Evolutionary conservation across 1,139 yeast genomes (phyloP).

Genomic region (Nakaseomyces bracarensis): DNA sequence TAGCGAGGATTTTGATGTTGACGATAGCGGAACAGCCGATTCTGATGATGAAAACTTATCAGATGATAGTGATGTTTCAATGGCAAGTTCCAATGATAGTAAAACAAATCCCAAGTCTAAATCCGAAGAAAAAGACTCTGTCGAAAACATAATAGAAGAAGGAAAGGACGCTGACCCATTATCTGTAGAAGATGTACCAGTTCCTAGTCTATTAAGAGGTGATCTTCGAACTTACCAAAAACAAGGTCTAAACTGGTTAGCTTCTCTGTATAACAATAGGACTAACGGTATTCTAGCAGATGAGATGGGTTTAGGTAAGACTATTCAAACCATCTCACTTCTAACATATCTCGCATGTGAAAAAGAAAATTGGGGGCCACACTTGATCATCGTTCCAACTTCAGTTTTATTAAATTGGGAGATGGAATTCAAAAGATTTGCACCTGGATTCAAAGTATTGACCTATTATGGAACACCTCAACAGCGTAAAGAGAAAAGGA

Average conservation of each 20-base stretch:
- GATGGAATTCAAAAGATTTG: slow-evolving; percentile 97
- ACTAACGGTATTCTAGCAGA: slow-evolving; percentile 97
- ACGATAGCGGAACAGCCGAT: slow-evolving; percentile 19
- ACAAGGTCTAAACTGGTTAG: slow-evolving; percentile 95
- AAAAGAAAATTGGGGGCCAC: slow-evolving; percentile 96
- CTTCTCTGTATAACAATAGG: slow-evolving; percentile 81
- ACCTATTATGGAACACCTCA: slow-evolving; percentile 98
- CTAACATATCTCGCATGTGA: slow-evolving; percentile 86
- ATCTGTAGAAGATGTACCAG: slow-evolving; percentile 64
- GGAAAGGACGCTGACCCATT: slow-evolving; percentile 36
- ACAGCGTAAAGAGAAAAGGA: slow-evolving; percentile 89
- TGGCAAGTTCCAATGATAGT: not conserved
- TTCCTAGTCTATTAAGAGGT: slow-evolving; percentile 67
- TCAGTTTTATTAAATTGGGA: slow-evolving; percentile 99
- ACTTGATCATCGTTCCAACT: slow-evolving; percentile 92
- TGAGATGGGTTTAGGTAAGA: slow-evolving; percentile 98
- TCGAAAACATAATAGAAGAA: not conserved
- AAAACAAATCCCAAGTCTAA: not conserved
- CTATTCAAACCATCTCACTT: slow-evolving; percentile 89
- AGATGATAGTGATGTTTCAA: slow-evolving; percentile 16
- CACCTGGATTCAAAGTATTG: slow-evolving; percentile 93
- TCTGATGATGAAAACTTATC: slow-evolving; percentile 10
- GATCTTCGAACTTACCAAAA: slow-evolving; percentile 85
- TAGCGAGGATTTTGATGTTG: slow-evolving; percentile 18
- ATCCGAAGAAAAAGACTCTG: not conserved